A percentile compares a stretch with the other conserved stretches of the same genome.
phyloP scores from a whole-genome alignment of 495 filamentous ascomycete species.

The Neurospora tetrasperma region DNA sequence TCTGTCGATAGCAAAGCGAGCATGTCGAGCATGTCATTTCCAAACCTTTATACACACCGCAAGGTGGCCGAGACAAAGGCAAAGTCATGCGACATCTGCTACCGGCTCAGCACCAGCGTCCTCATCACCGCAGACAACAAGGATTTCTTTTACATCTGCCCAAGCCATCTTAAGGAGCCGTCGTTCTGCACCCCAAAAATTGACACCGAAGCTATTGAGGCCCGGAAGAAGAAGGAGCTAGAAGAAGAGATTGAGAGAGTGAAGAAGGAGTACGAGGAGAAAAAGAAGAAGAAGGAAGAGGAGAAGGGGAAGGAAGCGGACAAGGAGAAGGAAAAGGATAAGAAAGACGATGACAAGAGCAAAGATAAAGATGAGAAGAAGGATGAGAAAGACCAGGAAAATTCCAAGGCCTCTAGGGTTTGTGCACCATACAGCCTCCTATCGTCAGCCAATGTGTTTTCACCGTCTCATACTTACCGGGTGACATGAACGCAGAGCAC shows the following conservation, averaged over 20 bases:
- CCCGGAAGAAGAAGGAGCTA: constrained; percentile 56
- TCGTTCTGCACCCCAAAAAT: constrained; percentile 73
- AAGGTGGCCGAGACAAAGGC: constrained; percentile 74
- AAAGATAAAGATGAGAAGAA: constrained; percentile 40
- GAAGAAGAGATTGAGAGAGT: constrained; percentile 63
- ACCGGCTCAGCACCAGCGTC: constrained; percentile 77
- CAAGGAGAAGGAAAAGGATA: constrained; percentile 35
- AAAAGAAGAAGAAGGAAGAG: constrained; percentile 49
- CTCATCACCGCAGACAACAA: constrained; percentile 86
- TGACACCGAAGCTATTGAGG: constrained; percentile 62
- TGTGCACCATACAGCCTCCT: constrained; percentile 31
- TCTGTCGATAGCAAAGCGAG: neutral
- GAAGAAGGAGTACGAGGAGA: constrained; percentile 71
- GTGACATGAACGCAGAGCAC: constrained; percentile 1
- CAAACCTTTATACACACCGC: constrained; percentile 79
- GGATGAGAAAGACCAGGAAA: constrained; percentile 32
- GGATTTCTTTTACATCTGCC: constrained; percentile 94
- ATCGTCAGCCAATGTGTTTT: neutral
- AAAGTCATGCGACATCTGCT: constrained; percentile 84
- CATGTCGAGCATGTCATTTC: constrained; percentile 39
- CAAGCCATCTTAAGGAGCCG: constrained; percentile 71
- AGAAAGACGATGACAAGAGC: constrained; percentile 44
- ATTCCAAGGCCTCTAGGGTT: constrained; percentile 41
- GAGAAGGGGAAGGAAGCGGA: constrained; percentile 37
- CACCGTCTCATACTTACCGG: neutral